Conservation (phyloP, 176 grass and related monocot species). For the Pontederia crassipes region DNA sequence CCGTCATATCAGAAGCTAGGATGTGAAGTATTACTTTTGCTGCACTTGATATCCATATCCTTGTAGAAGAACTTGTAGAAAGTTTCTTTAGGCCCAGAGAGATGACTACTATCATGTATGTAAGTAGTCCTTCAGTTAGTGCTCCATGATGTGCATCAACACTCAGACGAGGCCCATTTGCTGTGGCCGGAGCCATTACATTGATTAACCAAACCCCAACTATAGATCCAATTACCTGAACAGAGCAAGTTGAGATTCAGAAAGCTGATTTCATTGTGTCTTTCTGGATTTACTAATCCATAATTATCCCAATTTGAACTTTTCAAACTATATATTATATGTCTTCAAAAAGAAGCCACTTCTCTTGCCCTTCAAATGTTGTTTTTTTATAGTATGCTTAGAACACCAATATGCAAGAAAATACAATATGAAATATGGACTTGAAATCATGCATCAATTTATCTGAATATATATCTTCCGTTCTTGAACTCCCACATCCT, state of each 20-base stretch:
- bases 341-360: too few relatives aligned
- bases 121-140: slow-evolving; percentile 19
- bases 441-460: too few relatives aligned
- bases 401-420: too few relatives aligned
- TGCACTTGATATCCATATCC: slow-evolving; percentile 16
- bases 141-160: slow-evolving; percentile 14
- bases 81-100: slow-evolving; percentile 13
- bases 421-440: too few relatives aligned
- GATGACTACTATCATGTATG: background rate
- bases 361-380: too few relatives aligned
- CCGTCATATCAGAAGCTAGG: slow-evolving; percentile 12
- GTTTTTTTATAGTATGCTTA: too few relatives aligned
- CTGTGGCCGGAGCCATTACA: background rate
- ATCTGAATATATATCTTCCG: too few relatives aligned
- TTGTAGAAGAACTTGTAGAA: slow-evolving; percentile 2
- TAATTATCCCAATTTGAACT: background rate
- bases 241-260: background rate
- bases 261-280: background rate
- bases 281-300: slow-evolving; percentile 2
- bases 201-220: slow-evolving; percentile 20
- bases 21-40: slow-evolving; percentile 11
- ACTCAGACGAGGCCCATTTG: slow-evolving; percentile 12
- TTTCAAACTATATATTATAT: too few relatives aligned
- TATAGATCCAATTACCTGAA: slow-evolving; percentile 19
- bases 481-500: too few relatives aligned